A percentile compares a stretch with the other conserved stretches of the same genome.
Conservation (phyloP, 2,329 filamentous ascomycete genomes). For the Paecilomyces dactylethromorphus region DNA sequence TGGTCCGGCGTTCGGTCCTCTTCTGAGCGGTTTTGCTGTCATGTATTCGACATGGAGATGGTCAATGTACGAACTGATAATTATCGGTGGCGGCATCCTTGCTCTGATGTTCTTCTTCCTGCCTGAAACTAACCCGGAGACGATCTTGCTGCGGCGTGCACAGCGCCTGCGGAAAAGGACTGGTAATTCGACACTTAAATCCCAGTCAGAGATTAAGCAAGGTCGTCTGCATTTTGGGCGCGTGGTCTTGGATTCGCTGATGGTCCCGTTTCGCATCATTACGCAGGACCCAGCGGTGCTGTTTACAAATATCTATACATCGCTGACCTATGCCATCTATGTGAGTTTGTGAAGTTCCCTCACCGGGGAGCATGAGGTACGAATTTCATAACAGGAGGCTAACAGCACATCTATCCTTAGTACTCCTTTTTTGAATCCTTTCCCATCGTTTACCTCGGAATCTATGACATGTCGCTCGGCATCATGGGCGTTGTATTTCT, state of each 20-base stretch:
- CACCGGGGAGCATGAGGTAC: neutral
- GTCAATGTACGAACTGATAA: slow-evolving; percentile 49
- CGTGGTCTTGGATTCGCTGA: slow-evolving; percentile 1
- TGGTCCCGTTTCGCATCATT: neutral
- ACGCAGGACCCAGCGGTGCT: neutral
- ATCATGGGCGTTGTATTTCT: too few species aligned
- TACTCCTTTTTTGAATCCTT: neutral
- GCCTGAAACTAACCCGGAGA: slow-evolving; percentile 56
- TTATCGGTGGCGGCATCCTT: slow-evolving; percentile 51
- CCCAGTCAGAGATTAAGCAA: slow-evolving; percentile 58
- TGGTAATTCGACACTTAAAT: slow-evolving; percentile 46
- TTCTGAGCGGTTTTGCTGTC: slow-evolving; percentile 57
- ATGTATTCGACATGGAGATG: neutral
- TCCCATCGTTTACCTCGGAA: too few species aligned
- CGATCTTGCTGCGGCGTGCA: slow-evolving; percentile 57
- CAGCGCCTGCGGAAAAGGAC: slow-evolving; percentile 54
- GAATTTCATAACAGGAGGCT: neutral
- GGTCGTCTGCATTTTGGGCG: slow-evolving; percentile 3
- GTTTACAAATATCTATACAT: slow-evolving; percentile 28
- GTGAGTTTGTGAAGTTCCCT: neutral
- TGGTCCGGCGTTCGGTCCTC: slow-evolving; percentile 55
- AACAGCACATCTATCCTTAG: neutral
- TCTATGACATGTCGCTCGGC: too few species aligned
- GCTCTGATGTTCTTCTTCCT: slow-evolving; percentile 55
- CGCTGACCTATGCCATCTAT: neutral